Evolutionary conservation across 2,329 filamentous ascomycete species (phyloP).

Genomic region (Metarhizium album): DNA sequence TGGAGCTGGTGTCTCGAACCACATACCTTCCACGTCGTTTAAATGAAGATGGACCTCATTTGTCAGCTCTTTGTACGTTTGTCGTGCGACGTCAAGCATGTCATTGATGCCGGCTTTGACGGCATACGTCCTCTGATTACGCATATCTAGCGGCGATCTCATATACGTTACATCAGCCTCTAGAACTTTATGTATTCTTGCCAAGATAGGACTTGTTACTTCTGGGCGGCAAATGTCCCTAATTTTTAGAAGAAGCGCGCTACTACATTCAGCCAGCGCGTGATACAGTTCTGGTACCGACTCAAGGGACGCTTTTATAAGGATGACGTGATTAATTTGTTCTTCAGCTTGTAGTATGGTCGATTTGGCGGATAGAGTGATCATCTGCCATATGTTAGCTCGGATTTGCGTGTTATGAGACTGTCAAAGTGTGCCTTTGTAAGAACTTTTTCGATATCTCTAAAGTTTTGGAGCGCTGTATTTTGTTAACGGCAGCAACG

Average conservation of each 20-base stretch:
- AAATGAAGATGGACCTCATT: constrained; percentile 66
- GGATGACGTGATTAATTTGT: constrained; percentile 75
- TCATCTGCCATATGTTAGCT: constrained; percentile 41
- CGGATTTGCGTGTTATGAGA: background rate
- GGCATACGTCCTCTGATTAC: constrained; percentile 85
- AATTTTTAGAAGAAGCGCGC: constrained; percentile 55
- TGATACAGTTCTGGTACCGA: constrained; percentile 57
- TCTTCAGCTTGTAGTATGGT: constrained; percentile 64
- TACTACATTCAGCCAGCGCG: constrained; percentile 53
- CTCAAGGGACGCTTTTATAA: constrained; percentile 71
- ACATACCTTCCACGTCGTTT: constrained; percentile 51
- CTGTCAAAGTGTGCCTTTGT: constrained; percentile 44
- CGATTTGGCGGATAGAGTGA: constrained; percentile 58
- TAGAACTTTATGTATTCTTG: constrained; percentile 57
- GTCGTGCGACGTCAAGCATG: constrained; percentile 76
- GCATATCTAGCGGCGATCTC: constrained; percentile 68
- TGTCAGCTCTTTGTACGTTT: constrained; percentile 82
- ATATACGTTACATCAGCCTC: constrained; percentile 75
- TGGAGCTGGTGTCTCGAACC: too few relatives aligned
- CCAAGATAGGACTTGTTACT: constrained; percentile 48
- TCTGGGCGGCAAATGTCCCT: constrained; percentile 57
- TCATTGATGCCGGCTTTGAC: constrained; percentile 78
- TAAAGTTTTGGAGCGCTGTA: constrained; percentile 60
- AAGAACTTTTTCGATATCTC: constrained; percentile 70
- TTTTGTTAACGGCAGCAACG: background rate